phyloP scores from a whole-genome alignment of 179 eudicot species.

The Gypsophila paniculata region DNA sequence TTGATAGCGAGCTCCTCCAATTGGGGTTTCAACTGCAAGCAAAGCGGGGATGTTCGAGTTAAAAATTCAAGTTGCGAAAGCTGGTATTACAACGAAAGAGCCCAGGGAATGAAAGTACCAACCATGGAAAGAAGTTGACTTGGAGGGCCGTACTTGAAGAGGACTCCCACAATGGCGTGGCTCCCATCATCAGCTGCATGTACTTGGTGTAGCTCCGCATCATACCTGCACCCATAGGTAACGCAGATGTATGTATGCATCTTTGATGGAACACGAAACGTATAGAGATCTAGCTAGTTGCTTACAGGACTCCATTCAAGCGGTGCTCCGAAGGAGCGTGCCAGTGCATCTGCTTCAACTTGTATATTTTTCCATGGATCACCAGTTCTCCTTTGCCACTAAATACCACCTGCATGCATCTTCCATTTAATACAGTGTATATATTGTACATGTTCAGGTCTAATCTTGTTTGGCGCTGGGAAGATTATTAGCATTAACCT shows the following conservation, averaged over 20 bases:
- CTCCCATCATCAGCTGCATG: slow-evolving; percentile 47
- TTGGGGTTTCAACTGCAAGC: slow-evolving; percentile 41
- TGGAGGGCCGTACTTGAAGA: slow-evolving; percentile 45
- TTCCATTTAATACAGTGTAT: background rate
- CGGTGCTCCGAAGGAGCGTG: slow-evolving; percentile 79
- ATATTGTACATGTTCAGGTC: too few relatives aligned
- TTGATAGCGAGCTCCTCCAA: slow-evolving; percentile 41
- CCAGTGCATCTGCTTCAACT: slow-evolving; percentile 68
- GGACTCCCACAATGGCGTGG: slow-evolving; percentile 40
- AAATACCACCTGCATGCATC: slow-evolving; percentile 34
- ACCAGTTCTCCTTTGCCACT: slow-evolving; percentile 34
- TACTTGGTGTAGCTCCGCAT: slow-evolving; percentile 65
- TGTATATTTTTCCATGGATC: slow-evolving; percentile 45
- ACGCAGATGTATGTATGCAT: too few relatives aligned
- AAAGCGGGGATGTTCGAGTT: too few relatives aligned
- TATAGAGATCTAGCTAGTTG: background rate
- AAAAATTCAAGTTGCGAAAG: too few relatives aligned
- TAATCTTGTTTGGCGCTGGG: background rate
- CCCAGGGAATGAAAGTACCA: too few relatives aligned
- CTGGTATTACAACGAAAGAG: too few relatives aligned
- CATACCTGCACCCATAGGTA: slow-evolving; percentile 24
- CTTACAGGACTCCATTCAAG: slow-evolving; percentile 56
- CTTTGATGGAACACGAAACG: too few relatives aligned
- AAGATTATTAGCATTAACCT: slow-evolving; percentile 14
- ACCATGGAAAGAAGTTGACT: slow-evolving; percentile 39